Evolutionary conservation across 2,329 filamentous ascomycete species (phyloP).

Genomic region (Triangularia verruculosa): DNA sequence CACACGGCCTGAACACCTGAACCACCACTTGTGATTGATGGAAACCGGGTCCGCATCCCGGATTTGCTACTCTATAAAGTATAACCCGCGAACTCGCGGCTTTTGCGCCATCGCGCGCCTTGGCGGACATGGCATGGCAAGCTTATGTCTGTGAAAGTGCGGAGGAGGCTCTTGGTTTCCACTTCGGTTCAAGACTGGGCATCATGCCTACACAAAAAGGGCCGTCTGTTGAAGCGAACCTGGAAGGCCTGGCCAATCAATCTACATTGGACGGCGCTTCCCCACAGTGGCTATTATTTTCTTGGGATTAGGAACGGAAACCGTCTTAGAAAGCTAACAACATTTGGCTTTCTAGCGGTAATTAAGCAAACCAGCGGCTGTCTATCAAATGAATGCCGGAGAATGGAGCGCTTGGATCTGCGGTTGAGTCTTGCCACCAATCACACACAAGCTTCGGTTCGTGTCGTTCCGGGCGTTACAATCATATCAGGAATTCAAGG

Average conservation of each 20-base stretch:
- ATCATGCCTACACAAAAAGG: constrained; percentile 5
- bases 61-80: neutral
- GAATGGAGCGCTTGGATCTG: constrained; percentile 8
- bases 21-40: constrained; percentile 17
- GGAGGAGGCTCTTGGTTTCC: constrained; percentile 2
- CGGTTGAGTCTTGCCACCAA: constrained; percentile 11
- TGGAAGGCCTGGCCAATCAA: constrained; percentile 16
- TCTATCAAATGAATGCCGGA: constrained; percentile 1
- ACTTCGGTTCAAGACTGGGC: neutral
- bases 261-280: constrained; percentile 12
- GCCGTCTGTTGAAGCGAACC: neutral
- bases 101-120: neutral
- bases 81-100: neutral
- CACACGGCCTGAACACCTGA: neutral
- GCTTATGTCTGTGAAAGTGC: constrained; percentile 3
- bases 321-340: neutral
- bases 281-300: constrained; percentile 6
- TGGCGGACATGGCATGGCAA: neutral
- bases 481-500: neutral
- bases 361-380: neutral
- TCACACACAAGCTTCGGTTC: neutral
- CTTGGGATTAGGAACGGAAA: constrained; percentile 1
- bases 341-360: neutral
- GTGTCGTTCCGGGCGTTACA: constrained; percentile 8
- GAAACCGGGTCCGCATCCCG: constrained; percentile 9